These are phyloP conservation scores for Chloris gayana DNA, from an alignment of 176 grass and related monocot genomes.

Conservation along the genomic window DNA sequence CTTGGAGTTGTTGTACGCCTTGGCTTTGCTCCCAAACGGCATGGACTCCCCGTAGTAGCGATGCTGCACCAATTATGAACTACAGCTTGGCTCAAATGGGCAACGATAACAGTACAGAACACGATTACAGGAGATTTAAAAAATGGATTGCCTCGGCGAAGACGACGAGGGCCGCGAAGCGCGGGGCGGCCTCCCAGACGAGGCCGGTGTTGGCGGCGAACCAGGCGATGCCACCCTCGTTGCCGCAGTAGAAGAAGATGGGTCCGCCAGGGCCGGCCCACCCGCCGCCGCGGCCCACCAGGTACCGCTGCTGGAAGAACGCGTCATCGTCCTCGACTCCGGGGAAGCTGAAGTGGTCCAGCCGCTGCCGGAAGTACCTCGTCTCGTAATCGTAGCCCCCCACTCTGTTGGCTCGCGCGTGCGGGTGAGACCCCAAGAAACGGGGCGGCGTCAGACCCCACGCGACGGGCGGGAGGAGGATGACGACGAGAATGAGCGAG, in stretches of 20 bases:
- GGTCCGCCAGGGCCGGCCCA: constrained; percentile 60
- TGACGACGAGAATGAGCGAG: neutral
- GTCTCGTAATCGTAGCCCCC: constrained; percentile 66
- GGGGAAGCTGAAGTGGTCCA: constrained; percentile 94
- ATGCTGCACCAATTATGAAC: constrained; percentile 48
- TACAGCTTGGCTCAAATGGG: neutral
- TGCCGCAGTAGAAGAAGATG: constrained; percentile 99
- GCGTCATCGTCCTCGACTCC: constrained; percentile 39
- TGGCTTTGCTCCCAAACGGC: constrained; percentile 83
- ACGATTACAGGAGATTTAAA: neutral
- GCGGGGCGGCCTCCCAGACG: constrained; percentile 87
- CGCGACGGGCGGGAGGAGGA: constrained; percentile 16
- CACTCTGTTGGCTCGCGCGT: neutral
- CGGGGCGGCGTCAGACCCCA: constrained; percentile 31
- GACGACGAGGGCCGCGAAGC: constrained; percentile 88
- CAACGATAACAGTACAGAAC: neutral
- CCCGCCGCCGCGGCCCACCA: constrained; percentile 48
- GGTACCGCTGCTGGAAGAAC: constrained; percentile 85
- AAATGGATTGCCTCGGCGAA: constrained; percentile 71
- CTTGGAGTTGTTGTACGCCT: constrained; percentile 69
- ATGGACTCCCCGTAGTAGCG: constrained; percentile 98
- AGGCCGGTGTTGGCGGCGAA: constrained; percentile 93
- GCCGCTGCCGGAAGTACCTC: constrained; percentile 79
- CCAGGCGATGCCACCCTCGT: constrained; percentile 96
- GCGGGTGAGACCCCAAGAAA: constrained; percentile 25